Base-by-base conservation (phyloP, 2,329 filamentous ascomycete species). In the Fusarium decemcellulare region DNA sequence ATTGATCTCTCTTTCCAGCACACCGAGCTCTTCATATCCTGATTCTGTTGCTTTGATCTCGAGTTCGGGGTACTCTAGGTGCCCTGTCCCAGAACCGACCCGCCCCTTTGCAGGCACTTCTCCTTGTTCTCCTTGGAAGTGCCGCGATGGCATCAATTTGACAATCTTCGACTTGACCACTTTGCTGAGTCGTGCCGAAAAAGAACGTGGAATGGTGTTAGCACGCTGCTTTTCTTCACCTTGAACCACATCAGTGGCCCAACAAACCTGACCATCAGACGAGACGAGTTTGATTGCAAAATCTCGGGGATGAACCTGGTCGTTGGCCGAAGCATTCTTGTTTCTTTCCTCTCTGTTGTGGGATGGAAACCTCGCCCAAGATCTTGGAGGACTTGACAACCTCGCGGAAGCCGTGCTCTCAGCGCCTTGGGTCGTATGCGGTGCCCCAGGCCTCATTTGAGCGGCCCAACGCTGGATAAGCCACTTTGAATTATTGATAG, bases 341-440 rank as follows among this genome's bases (percentile, higher is more conserved):
- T 72, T 77, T 39, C 77, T 74, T 54, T 76, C 72, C 30, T 72
- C 70, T 32, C 76, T 72, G 5, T 70, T 76, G 34, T 77, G 71
- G 4, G 80, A 79, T 16, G 77, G 73, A 55, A 76, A 81, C 30
- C 59, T 79, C 10, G 80, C 70, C 80, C 81, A 82, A 8, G 79
- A 75, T 14, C 65, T 67, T 6, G 78, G 77, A 30, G 75, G 75
- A 6, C 59, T 71, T 39, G 37, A 43, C 34, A 62, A 53, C 32
- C 48, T 66, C 16, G 37, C 42, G 39, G 40, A 63, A 16, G 11
- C 44, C 39, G 34, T 44, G 44, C 42, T 58, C 11, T 23, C 40
- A 14, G 53, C 40, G 11, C 16, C 32, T 4, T 57, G 47, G 15
- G 32, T 42, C 23, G 18, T 37, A 36, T 52, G 57, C 16, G 34